Evolutionary conservation across 2,329 filamentous ascomycete genomes (phyloP), one percentile per base, ranked within the genome.

Genomic region (Apiospora sp.): DNA sequence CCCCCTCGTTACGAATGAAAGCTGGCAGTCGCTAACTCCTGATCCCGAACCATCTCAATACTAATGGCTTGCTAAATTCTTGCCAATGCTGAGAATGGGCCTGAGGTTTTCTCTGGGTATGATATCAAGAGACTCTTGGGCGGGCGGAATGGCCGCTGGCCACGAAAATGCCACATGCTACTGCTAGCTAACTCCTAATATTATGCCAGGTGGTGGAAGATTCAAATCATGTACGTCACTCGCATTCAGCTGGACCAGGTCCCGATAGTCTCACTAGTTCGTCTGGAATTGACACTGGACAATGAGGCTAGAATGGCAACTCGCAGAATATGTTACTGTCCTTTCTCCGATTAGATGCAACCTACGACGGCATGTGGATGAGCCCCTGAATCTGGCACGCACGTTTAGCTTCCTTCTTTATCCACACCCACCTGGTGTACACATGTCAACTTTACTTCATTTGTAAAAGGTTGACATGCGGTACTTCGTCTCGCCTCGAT

Each of bases 401-500:
- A 13, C n/a, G 22, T 10, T 6, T 34, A 64, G 10, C 30, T n/a
- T 14, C 19, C 22, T n/a, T 14, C 19, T 22, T 2, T 10, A 3
- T n/a, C 58, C 34, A 10, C n/a, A n/a, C 6, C 10, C 37, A 41
- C 37, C 19, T 24, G 12, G 19, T 22, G 10, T n/a, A 34, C 4
- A n/a, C 10, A 51, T 24, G 24, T 10, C 48, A 24, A 30, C 27
- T 30, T 30, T 30, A 30, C 80, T 79, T 61, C 77, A 75, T 71
- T 83, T 80, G 74, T 88, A 88, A 73, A 87, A 88, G 4, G 86
- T 87, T 71, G 84, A 86, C 87, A 90, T 88, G 48, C 86, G 82
- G 75, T 89, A 90, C 77, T 87, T 85, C n/a, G 86, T 89, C 78
- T 89, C 87, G 3, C 88, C 88, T 22, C 88, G 84, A 70, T 88